phyloP scores from a whole-genome alignment of 2,329 filamentous ascomycete species.

The Sporothrix brunneoviolacea region DNA sequence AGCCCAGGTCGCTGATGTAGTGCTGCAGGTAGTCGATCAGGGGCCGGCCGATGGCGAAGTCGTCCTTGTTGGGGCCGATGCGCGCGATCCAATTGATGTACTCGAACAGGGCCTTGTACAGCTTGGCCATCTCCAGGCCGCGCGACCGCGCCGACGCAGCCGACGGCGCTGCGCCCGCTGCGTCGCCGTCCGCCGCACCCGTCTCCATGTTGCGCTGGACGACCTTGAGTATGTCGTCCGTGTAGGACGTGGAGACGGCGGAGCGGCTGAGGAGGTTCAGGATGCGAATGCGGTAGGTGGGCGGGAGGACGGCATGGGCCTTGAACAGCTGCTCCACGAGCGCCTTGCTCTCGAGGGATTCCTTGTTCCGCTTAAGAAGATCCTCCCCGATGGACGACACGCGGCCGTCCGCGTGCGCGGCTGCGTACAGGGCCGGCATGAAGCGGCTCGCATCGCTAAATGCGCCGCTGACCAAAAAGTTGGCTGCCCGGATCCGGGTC shows the following conservation, averaged over 20 bases:
- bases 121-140: conserved; percentile 68
- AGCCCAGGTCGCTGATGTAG: conserved; percentile 75
- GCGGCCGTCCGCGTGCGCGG: conserved; percentile 72
- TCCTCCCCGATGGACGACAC: conserved; percentile 84
- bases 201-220: conserved; percentile 57
- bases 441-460: conserved; percentile 82
- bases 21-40: conserved; percentile 62
- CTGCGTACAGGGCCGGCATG: conserved; percentile 74
- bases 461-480: conserved; percentile 74
- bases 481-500: conserved; percentile 62
- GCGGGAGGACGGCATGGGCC: conserved; percentile 66
- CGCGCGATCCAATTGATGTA: conserved; percentile 84
- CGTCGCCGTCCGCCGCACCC: no score
- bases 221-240: conserved; percentile 59
- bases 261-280: conserved; percentile 73
- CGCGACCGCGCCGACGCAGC: conserved; percentile 30
- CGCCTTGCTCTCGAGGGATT: conserved; percentile 62
- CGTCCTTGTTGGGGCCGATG: conserved; percentile 49
- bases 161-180: no score
- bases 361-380: conserved; percentile 70
- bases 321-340: conserved; percentile 62
- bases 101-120: conserved; percentile 75
- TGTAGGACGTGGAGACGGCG: conserved; percentile 61
- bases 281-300: conserved; percentile 70
- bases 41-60: conserved; percentile 43